Evolutionary conservation across 75 land plant genomes (phyloP), one percentile per base, ranked within the genome.

Genomic region (Selaginella moellendorffii): DNA sequence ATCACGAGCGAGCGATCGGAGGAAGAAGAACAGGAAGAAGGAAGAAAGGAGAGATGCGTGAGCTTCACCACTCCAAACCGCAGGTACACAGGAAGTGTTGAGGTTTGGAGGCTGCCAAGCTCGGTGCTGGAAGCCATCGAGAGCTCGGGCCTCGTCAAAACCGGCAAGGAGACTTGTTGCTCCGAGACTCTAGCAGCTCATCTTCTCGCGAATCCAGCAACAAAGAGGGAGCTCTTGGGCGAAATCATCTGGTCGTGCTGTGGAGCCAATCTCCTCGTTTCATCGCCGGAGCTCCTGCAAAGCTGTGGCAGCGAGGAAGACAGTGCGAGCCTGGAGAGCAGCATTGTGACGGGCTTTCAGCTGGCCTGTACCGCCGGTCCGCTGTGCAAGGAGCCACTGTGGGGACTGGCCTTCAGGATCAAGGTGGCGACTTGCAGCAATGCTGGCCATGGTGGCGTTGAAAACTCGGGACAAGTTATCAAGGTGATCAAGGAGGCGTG

Each of bases 371-470:
- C 88, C 51, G 74, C 85, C 29, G 97, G 97, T 1, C 93, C 97
- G 0, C 66, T 90, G 10, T 87, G 93, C 72, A 88, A 90, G 24
- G 97, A 90, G 71, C 88, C 93, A 0, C 80, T 87, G 85, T 87
- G 97, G 93, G 97, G 97, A 21, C 59, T 90, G 63, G 93, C 78
- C 0, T 90, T 90, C 62, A 30, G 69, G n/a, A 69, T 90, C 12
- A 88, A 90, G 36, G 85, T n/a, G n/a, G n/a, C n/a, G n/a, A n/a
- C n/a, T n/a, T n/a, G n/a, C n/a, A n/a, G n/a, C n/a, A n/a, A n/a
- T n/a, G n/a, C n/a, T n/a, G n/a, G n/a, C n/a, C n/a, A n/a, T n/a
- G n/a, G n/a, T n/a, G n/a, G n/a, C n/a, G 54, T 8, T 17, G 20
- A 8, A 21, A 2, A 21, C 28, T 29, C 63, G 14, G 54, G 54